Conservation (phyloP, 495 filamentous ascomycete genomes). For the Penicillium verhagenii region DNA sequence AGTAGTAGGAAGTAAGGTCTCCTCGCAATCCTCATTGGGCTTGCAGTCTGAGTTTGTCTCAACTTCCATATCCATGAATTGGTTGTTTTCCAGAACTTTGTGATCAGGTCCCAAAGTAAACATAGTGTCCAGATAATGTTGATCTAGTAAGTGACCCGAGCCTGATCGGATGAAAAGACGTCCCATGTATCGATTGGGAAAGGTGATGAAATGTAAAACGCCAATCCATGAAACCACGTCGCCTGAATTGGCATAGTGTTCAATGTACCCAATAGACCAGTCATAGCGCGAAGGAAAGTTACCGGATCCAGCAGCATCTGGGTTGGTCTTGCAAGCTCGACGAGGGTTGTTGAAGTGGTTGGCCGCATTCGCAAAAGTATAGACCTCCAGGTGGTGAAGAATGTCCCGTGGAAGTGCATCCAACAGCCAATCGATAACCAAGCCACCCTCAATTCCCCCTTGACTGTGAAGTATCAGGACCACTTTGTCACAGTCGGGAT, state of each 20-base stretch:
- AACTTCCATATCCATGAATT: conserved; percentile 38
- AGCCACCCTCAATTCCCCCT: conserved; percentile 72
- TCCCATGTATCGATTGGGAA: conserved; percentile 65
- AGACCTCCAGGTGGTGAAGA: conserved; percentile 72
- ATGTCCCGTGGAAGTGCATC: conserved; percentile 69
- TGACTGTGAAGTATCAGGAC: conserved; percentile 80
- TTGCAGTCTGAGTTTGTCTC: conserved; percentile 1
- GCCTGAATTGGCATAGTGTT: conserved; percentile 77
- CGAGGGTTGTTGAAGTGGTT: conserved; percentile 85
- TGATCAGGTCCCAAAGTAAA: conserved; percentile 49
- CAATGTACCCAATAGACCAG: conserved; percentile 62
- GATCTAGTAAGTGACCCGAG: conserved; percentile 71
- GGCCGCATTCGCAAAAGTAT: conserved; percentile 81
- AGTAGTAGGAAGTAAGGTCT: conserved; percentile 9
- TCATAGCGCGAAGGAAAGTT: not conserved
- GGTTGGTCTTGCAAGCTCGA: conserved; percentile 30
- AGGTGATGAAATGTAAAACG: conserved; percentile 59
- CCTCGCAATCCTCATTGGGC: not conserved
- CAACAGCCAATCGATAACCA: conserved; percentile 78
- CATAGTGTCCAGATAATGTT: conserved; percentile 83
- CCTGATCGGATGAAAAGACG: conserved; percentile 67
- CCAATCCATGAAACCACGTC: conserved; percentile 80
- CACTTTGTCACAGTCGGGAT: conserved; percentile 62
- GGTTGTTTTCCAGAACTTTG: conserved; percentile 27
- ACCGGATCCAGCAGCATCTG: not conserved